Conservation (phyloP, 1,284 basidiomycete species). For the Moesziomyces antarcticus region DNA sequence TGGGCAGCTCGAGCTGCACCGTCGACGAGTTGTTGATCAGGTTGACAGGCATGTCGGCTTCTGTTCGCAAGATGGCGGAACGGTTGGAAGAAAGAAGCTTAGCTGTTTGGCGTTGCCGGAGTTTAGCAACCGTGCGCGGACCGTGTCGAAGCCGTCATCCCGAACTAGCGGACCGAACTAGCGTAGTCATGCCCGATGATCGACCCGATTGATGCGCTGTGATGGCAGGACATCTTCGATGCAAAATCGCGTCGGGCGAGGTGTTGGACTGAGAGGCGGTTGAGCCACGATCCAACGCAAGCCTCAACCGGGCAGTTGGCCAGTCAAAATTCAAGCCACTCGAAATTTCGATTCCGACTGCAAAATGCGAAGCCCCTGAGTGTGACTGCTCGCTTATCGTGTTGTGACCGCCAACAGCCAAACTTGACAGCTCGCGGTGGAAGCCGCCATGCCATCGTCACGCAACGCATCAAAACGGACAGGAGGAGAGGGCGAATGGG, state of each 20-base stretch:
- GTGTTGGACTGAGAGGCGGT: background rate
- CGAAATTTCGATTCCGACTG: conserved; percentile 1
- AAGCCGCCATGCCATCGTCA: background rate
- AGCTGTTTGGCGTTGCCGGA: background rate
- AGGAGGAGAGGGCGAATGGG: too few species aligned
- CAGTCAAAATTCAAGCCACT: background rate
- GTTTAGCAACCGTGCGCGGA: conserved; percentile 1
- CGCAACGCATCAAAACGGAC: background rate
- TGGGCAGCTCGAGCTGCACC: conserved; percentile 37
- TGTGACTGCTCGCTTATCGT: background rate
- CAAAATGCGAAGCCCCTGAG: conserved; percentile 24
- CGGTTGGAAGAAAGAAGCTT: background rate
- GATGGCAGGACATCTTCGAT: background rate
- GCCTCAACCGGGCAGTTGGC: background rate
- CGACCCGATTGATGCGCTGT: too few species aligned
- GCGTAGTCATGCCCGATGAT: background rate
- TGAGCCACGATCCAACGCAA: conserved; percentile 12
- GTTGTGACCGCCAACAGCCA: conserved; percentile 20
- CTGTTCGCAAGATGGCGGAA: background rate
- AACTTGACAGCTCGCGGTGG: conserved; percentile 25
- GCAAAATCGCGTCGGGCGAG: background rate
- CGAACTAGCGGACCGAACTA: background rate
- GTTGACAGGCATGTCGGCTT: conserved; percentile 28
- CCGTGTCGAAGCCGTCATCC: background rate
- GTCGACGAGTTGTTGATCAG: conserved; percentile 32